Conservation (phyloP, 139 green algal species). For the Chlamydomonas incerta region DNA sequence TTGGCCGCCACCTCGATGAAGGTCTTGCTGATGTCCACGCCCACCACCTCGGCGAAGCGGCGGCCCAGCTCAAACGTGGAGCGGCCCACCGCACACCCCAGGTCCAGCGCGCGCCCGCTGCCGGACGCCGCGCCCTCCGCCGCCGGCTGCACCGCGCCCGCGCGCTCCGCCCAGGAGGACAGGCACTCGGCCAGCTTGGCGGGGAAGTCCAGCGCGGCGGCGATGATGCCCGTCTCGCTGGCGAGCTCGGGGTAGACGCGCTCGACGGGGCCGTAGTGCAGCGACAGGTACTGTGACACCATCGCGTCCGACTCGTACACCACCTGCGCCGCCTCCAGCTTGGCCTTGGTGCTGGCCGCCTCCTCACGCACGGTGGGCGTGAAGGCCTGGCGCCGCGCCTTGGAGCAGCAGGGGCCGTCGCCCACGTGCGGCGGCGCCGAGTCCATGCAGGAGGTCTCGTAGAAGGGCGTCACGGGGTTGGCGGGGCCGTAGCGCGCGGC, state of each 20-base stretch:
- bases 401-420: slow-evolving; percentile 71
- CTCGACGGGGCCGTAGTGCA: slow-evolving; percentile 63
- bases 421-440: slow-evolving; percentile 68
- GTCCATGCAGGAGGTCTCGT: slow-evolving; percentile 79
- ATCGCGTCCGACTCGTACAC: slow-evolving; percentile 65
- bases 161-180: slow-evolving; percentile 31
- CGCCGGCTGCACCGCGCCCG: not conserved
- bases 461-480: slow-evolving; percentile 60
- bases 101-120: slow-evolving; percentile 69
- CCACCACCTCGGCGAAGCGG: slow-evolving; percentile 71
- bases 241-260: slow-evolving; percentile 38
- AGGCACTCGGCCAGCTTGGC: slow-evolving; percentile 54
- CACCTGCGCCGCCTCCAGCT: slow-evolving; percentile 58
- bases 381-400: slow-evolving; percentile 49
- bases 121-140: not conserved
- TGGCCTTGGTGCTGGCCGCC: slow-evolving; percentile 40
- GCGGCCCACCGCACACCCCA: slow-evolving; percentile 82
- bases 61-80: slow-evolving; percentile 75
- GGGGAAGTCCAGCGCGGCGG: slow-evolving; percentile 52
- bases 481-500: slow-evolving; percentile 13
- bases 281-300: slow-evolving; percentile 66
- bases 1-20: slow-evolving; percentile 63
- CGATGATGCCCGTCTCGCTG: slow-evolving; percentile 36
- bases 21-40: slow-evolving; percentile 68
- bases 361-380: slow-evolving; percentile 62